Evolutionary conservation across 306 rosid species (phyloP), one percentile per base, ranked within the genome.

Genomic region (Oemleria cerasiformis): DNA sequence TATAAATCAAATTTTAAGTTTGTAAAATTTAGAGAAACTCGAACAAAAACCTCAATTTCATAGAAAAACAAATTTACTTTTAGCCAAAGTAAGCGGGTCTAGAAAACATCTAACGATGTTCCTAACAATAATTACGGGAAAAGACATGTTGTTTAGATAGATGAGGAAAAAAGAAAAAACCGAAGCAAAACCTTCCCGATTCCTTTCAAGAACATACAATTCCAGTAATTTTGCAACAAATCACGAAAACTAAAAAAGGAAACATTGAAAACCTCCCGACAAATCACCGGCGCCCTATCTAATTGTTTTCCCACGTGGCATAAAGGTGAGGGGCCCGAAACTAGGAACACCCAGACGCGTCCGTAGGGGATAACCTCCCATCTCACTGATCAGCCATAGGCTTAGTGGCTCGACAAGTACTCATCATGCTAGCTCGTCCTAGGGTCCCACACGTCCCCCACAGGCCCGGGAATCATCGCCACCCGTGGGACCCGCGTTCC

Each of bases 371-470:
- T 49, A 2, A 54, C 0, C 44, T 4, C 58, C 4, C 11, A 16
- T 2, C 49, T 20, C 45, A 0, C 7, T 16, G 17, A 30, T 10
- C 34, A 4, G 3, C 5, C 50, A 1, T 19, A 38, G 53, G 64
- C 17, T 9, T 66, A 9, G 15, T 4, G 56, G 45, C 15, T 13
- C 1, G 44, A 36, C 34, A 0, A 48, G 19, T 16, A 20, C 8
- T 57, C 5, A 34, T 43, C 49, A 60, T 53, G 39, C 63, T 39
- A 60, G 17, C 74, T 36, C 61, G 0, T 2, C n/a, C 1, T 30
- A 21, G 67, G 78, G 81, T 47, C 86, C 87, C 81, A 63, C 76
- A 58, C 1, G 50, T 40, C 4, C 54, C 19, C 6, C 17, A 38
- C 16, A 50, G 49, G 63, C 72, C 23, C 36, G 50, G 41, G 63